Conservation (phyloP, 2,329 filamentous ascomycete species). For the Cercospora zeina region DNA sequence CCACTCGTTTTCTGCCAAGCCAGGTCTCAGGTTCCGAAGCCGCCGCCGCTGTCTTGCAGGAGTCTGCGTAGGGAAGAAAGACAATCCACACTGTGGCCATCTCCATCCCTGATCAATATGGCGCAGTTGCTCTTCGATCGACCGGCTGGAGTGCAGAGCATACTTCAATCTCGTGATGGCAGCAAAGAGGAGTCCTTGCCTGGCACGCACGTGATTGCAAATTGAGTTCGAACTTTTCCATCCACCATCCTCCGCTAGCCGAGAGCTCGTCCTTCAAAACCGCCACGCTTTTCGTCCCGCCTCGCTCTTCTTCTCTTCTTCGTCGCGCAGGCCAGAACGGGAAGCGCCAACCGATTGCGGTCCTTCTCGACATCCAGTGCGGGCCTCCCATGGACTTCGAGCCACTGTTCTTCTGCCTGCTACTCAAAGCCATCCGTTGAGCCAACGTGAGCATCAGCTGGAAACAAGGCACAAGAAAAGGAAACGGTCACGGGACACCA, state of each 20-base stretch:
- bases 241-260: conserved; percentile 10
- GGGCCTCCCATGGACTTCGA: conserved; percentile 38
- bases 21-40: not conserved
- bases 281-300: not conserved
- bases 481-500: not conserved
- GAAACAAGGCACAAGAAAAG: not conserved
- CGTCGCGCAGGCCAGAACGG: not conserved
- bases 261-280: not conserved
- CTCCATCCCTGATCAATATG: not conserved
- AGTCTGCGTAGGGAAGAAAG: not conserved
- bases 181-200: not conserved
- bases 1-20: not conserved
- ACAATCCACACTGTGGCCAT: not conserved
- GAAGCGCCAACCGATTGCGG: conserved; percentile 5
- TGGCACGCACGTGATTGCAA: not conserved
- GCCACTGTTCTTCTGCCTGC: conserved; percentile 38
- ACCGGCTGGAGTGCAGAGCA: too few relatives aligned
- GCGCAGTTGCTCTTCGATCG: too few relatives aligned
- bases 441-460: not conserved
- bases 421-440: conserved; percentile 39
- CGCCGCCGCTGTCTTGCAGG: not conserved
- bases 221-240: not conserved
- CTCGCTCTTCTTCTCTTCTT: not conserved
- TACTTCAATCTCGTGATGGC: too few relatives aligned
- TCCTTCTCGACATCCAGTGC: not conserved